These are phyloP conservation scores for Podospora comata DNA, from an alignment of 495 filamentous ascomycete species.

Conservation along the genomic window DNA sequence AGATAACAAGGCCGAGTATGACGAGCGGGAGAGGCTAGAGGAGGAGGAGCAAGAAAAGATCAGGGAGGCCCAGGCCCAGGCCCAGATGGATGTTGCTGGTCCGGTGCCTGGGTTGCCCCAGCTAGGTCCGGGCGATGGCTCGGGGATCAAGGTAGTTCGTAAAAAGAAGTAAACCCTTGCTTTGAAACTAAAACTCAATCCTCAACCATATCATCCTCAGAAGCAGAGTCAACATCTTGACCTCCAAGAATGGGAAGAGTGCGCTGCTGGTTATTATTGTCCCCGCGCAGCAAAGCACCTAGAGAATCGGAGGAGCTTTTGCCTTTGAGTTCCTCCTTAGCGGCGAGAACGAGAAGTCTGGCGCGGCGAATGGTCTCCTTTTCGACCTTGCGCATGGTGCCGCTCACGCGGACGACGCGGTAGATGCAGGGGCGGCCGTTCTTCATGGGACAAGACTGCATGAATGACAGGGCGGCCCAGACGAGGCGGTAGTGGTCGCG, in stretches of 20 bases:
- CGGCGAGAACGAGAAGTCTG: slow-evolving; percentile 63
- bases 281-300: slow-evolving; percentile 40
- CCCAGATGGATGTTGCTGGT: background rate
- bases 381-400: slow-evolving; percentile 89
- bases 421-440: slow-evolving; percentile 65
- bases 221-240: slow-evolving; percentile 46
- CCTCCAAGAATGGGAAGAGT: slow-evolving; percentile 40
- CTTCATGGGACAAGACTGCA: slow-evolving; percentile 63
- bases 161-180: slow-evolving; percentile 28
- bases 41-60: slow-evolving; percentile 57
- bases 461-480: slow-evolving; percentile 84
- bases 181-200: slow-evolving; percentile 12
- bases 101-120: slow-evolving; percentile 9
- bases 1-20: slow-evolving; percentile 81
- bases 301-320: slow-evolving; percentile 36
- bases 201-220: slow-evolving; percentile 48
- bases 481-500: slow-evolving; percentile 77
- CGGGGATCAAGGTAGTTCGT: slow-evolving; percentile 30
- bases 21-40: slow-evolving; percentile 70
- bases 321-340: slow-evolving; percentile 45
- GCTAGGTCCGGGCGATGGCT: slow-evolving; percentile 9
- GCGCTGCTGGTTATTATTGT: slow-evolving; percentile 29
- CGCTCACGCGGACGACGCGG: slow-evolving; percentile 85
- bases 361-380: slow-evolving; percentile 80
- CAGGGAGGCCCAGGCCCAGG: slow-evolving; percentile 29